Evolutionary conservation across 371 early-diverging fungal species (phyloP), one percentile per base, ranked within the genome.

Genomic region (Zychaea mexicana): DNA sequence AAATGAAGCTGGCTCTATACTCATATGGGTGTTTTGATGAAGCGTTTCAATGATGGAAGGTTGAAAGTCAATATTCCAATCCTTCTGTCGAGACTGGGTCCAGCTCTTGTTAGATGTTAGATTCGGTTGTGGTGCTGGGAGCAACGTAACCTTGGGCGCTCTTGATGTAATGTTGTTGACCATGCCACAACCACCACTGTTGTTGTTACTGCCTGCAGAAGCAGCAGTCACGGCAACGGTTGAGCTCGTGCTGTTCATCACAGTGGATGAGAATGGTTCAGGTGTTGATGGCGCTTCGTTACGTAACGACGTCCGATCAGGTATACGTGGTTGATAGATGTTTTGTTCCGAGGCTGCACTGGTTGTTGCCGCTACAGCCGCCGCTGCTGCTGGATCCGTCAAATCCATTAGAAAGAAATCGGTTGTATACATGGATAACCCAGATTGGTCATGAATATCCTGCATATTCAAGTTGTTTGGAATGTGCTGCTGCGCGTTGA

Each of bases 101-200:
- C 61, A 52, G 45, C 42, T 15, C n/a, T 61, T 65, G 52, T 64
- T 55, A 4, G 65, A n/a, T 7, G 53, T 32, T 12, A 46, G 13
- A 15, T 61, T 39, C 8, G 55, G 47, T 19, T 69, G 69, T 1
- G 69, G 69, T 27, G 64, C 45, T 8, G 69, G 69, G 15, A 68
- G 64, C 32, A 68, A 49, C 6, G 49, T 4, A 1, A 49, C 49
- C 24, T 49, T 49, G 22, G 49, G 26, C 13, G 49, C 49, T 22
- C 24, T 49, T 19, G 49, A 49, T 22, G 49, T 24, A 22, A 49
- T 19, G 33, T 52, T 28, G 21, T 49, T 68, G 39, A 47, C 27
- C 27, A 57, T 55, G 17, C 57, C 47, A 30, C 12, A 12, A 33
- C 12, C 8, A 12, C 47, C 24, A 2, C 22, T 19, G 47, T 39